Conservation (phyloP, 371 early-diverging fungal species). For the Astathelohania contejeani region DNA sequence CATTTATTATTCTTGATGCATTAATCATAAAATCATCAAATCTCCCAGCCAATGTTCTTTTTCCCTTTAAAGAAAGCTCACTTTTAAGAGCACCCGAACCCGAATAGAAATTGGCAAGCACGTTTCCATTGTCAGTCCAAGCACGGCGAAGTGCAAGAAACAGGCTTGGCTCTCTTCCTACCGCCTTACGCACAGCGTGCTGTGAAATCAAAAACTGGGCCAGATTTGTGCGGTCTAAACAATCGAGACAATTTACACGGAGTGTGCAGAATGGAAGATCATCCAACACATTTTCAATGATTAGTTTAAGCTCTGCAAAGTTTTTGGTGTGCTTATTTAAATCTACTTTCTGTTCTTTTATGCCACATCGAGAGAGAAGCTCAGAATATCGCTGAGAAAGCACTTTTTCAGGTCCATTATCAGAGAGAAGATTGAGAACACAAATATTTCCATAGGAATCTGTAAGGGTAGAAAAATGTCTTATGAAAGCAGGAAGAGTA, state of each 20-base stretch:
- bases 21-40: constrained; percentile 37
- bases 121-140: constrained; percentile 42
- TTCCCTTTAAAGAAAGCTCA: constrained; percentile 32
- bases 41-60: constrained; percentile 19
- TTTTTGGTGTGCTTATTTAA: constrained; percentile 28
- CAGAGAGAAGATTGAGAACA: constrained; percentile 64
- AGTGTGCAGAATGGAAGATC: constrained; percentile 5
- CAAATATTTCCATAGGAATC: constrained; percentile 60
- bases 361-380: constrained; percentile 14
- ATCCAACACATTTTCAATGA: constrained; percentile 19
- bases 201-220: constrained; percentile 38
- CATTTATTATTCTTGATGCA: constrained; percentile 40
- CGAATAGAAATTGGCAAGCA: constrained; percentile 34
- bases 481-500: constrained; percentile 60
- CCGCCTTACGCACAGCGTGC: constrained; percentile 7
- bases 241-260: constrained; percentile 45
- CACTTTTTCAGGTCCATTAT: constrained; percentile 50
- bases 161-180: not conserved
- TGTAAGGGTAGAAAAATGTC: constrained; percentile 63
- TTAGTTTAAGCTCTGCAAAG: constrained; percentile 23
- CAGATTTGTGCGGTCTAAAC: constrained; percentile 46
- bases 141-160: constrained; percentile 15
- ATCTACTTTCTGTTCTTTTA: constrained; percentile 30
- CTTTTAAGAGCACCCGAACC: constrained; percentile 42
- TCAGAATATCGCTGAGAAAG: constrained; percentile 20